Evolutionary conservation across 495 filamentous ascomycete genomes (phyloP), one percentile per base, ranked within the genome.

Genomic region (Amorphotheca resinae): DNA sequence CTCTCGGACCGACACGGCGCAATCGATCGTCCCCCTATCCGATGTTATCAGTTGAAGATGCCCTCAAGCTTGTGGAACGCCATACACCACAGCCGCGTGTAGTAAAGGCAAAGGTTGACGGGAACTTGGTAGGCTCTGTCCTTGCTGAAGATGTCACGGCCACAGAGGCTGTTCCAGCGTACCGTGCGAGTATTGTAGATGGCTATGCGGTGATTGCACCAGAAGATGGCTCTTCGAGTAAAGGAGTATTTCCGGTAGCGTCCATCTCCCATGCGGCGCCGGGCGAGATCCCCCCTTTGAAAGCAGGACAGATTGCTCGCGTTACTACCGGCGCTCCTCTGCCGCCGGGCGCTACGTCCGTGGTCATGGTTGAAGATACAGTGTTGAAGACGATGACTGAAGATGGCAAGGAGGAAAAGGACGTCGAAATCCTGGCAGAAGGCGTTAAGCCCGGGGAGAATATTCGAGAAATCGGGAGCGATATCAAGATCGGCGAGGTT

Each of bases 351-450:
- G 86, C 91, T 9, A 94, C 82, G 30, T 78, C 87, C 2, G 89
- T 96, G 12, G 82, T 95, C 16, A 98, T 96, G 93, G 91, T 96
- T 2, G 91, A 98, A 64, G 91, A 96, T 54, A 96, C 91, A 0
- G 63, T 75, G 1, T 61, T 96, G 9, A 75, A 68, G 30, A 73
- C 70, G 2, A 71, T 70, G 54, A 93, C 84, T 0, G 77, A 83
- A 0, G 86, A 88, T 48, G 82, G 79, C 2, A 68, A 72, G 44
- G 91, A 98, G 61, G 91, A 98, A 61, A 77, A 77, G 14, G 79
- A 82, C 18, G 72, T 98, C 8, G 83, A 93, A 56, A 88, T 98
- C 21, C 61, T 91, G 0, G 82, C 85, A 0, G 73, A 76, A 16
- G 71, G 72, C n/a, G 74, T 95, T 26, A 70, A 69, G 40, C 66